Percentiles rank a stretch among this genome's conserved stretches.
Conservation (phyloP, 2,329 filamentous ascomycete genomes). For the Talaromyces rugulosus region DNA sequence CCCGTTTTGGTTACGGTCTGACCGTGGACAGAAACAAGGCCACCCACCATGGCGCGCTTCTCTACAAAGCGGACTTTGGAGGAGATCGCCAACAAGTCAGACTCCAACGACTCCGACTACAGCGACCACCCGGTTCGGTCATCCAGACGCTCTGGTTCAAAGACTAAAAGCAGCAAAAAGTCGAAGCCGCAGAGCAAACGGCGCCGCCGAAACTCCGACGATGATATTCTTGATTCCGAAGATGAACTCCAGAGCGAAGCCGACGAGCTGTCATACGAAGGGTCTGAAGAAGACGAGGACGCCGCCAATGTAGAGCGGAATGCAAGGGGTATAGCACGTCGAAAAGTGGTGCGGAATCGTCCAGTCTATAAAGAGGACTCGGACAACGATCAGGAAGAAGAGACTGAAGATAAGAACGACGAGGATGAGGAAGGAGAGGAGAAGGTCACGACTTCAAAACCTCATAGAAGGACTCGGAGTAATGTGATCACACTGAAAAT, state of each 20-base stretch:
- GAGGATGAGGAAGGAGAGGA: conserved; percentile 33
- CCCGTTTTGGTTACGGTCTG: not conserved
- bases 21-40: not conserved
- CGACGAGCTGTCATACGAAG: conserved; percentile 41
- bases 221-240: conserved; percentile 25
- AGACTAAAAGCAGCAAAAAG: conserved; percentile 30
- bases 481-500: conserved; percentile 29
- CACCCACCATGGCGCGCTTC: conserved; percentile 26
- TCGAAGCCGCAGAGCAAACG: conserved; percentile 32
- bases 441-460: conserved; percentile 12
- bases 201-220: conserved; percentile 45
- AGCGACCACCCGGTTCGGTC: conserved; percentile 31
- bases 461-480: conserved; percentile 18
- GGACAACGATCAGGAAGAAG: conserved; percentile 44
- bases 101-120: conserved; percentile 45
- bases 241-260: conserved; percentile 38
- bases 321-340: conserved; percentile 53
- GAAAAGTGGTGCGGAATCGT: conserved; percentile 52
- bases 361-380: conserved; percentile 56
- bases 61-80: conserved; percentile 38
- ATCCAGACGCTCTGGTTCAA: conserved; percentile 23
- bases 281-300: conserved; percentile 41
- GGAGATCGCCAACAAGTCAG: conserved; percentile 40
- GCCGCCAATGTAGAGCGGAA: conserved; percentile 48
- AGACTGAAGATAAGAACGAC: conserved; percentile 25